A percentile compares a stretch with the other conserved stretches of the same genome.
Evolutionary conservation across 345 rosid species (phyloP).

Genomic region (Citrus sp.): DNA sequence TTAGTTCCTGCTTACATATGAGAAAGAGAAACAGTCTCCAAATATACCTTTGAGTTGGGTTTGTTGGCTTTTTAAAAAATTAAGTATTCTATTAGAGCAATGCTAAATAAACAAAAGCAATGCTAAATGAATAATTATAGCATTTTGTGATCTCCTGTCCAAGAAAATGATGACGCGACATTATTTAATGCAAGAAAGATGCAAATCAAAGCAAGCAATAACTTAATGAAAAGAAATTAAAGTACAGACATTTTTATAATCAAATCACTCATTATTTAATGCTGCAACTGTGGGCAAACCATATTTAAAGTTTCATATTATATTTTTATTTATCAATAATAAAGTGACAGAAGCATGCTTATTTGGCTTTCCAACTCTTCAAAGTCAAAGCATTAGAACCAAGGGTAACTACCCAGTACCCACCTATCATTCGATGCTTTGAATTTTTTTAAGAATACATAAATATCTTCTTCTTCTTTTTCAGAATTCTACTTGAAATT

Average conservation of each 20-base stretch:
- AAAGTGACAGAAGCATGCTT: conserved; percentile 16
- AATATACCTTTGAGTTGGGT: not conserved
- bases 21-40: no score
- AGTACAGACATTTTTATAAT: not conserved
- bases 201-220: conserved; percentile 9
- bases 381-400: not conserved
- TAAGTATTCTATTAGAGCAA: no score
- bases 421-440: no score
- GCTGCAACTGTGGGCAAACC: no score
- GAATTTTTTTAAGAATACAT: accelerated
- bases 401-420: no score
- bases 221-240: not conserved
- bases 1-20: no score
- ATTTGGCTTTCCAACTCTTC: conserved; percentile 16
- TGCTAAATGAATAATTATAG: not conserved
- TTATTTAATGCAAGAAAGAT: conserved; percentile 10
- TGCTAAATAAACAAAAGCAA: no score
- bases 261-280: not conserved
- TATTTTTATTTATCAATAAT: not conserved
- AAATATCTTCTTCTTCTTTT: no score
- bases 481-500: no score
- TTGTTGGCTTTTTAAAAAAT: not conserved
- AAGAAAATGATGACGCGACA: not conserved
- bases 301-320: not conserved
- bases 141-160: not conserved